Percentiles rank a stretch among this genome's conserved stretches.
Evolutionary conservation across 257 asterid genomes (phyloP).

Genomic region (Solanum chmielewskii): DNA sequence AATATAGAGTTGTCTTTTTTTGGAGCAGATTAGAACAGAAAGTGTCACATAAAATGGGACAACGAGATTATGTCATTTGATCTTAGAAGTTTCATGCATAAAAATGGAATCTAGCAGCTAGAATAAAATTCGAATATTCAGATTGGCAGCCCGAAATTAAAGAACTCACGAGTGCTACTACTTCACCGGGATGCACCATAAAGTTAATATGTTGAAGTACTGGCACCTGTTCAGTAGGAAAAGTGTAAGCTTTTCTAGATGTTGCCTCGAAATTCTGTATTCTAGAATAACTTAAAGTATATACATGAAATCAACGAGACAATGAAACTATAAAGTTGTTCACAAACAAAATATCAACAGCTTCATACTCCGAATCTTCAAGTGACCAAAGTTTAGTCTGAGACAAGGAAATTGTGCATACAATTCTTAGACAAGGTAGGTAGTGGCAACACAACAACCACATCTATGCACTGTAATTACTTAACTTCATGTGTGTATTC

Average conservation of each 20-base stretch:
- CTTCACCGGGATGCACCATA: conserved; percentile 72
- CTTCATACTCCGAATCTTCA: not conserved
- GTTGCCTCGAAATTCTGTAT: not conserved
- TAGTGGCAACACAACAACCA: not conserved
- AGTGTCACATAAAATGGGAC: not conserved
- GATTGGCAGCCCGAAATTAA: not conserved
- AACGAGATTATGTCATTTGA: not conserved
- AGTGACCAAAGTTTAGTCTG: not conserved
- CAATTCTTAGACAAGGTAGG: not conserved
- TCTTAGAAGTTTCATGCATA: not conserved
- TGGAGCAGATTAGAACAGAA: not conserved
- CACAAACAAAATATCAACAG: not conserved
- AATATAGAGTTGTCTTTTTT: not conserved
- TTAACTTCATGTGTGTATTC: not conserved
- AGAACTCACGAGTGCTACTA: conserved; percentile 80
- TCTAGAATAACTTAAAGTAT: not conserved
- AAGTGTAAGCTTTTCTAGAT: not conserved
- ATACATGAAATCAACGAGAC: not conserved
- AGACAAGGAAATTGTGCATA: not conserved
- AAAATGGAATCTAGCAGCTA: not conserved
- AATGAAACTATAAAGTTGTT: not conserved
- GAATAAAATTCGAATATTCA: not conserved
- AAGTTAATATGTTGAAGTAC: conserved; percentile 57
- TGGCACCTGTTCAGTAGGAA: conserved; percentile 46
- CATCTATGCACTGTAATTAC: not conserved